Base-by-base conservation (phyloP, 148 eudicot genomes). In the Selenicereus undatus region DNA sequence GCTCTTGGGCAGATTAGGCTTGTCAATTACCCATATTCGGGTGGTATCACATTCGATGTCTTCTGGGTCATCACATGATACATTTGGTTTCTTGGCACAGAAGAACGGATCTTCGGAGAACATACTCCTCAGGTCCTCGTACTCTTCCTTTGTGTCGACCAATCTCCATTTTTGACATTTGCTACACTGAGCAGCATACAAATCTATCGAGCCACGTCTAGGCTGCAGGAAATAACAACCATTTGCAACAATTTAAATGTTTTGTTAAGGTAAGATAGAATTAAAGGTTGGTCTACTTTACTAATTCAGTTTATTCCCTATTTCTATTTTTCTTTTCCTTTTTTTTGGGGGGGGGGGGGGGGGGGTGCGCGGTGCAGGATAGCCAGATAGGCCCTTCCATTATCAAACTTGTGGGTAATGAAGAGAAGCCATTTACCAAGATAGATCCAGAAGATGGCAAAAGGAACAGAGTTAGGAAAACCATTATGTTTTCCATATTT, bases 161-260 rank as follows among this genome's bases (percentile, higher is more conserved):
- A 75, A 58, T 84, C 97, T 90, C 97, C 97, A 93, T 73, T 93
- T 93, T 51, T 89, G 86, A 85, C 97, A 93, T 52, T 87, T 78
- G 48, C 74, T 82, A 79, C 97, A 93, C 36, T 93, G 97, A 24
- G 79, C 93, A 54, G 92, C 89, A 82, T 84, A 91, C 52, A 85
- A 62, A 52, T 82, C 85, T 43, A 86, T 84, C 3, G 86, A 42
- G 18, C 88, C 88, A 30, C 86, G 88, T 62, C 35, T 81, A 74
- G 79, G 74, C 88, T 81, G 75, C 20, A 27, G 52, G 75, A 32
- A 36, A 68, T 26, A 27, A 71, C 26, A 58, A 32, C 30, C 45
- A 48, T 26, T 39, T 7, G 8, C 43, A 72, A 26, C 9, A 45
- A 30, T 3, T 45, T 4, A 78, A 13, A 48, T n/a, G 22, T 2